Percentiles rank a stretch among this genome's conserved stretches.
These are phyloP conservation scores for Cladosporium sp. DNA, from an alignment of 2,329 filamentous ascomycete species.

Conservation along the genomic window DNA sequence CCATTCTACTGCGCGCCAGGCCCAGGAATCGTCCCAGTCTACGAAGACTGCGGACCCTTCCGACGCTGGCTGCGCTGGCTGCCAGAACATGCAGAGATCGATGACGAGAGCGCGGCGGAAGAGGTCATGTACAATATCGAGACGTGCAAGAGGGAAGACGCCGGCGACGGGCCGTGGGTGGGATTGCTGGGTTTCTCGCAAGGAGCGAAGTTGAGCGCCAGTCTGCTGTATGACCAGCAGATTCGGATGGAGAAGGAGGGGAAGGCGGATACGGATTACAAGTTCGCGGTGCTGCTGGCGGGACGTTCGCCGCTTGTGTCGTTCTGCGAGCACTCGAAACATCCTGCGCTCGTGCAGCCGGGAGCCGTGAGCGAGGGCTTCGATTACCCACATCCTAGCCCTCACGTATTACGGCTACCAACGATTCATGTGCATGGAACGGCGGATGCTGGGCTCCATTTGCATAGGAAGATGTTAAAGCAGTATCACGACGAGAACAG, in stretches of 20 bases:
- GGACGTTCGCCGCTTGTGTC: constrained; percentile 58
- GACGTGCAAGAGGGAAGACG: constrained; percentile 44
- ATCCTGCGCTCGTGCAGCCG: constrained; percentile 36
- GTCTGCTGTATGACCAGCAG: constrained; percentile 56
- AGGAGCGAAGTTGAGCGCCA: constrained; percentile 46
- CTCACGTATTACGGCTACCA: constrained; percentile 52
- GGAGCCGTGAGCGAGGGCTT: constrained; percentile 44
- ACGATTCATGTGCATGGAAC: constrained; percentile 67
- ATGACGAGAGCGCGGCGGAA: constrained; percentile 45
- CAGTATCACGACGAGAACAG: constrained; percentile 57
- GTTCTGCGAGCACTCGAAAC: constrained; percentile 40
- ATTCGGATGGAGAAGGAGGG: constrained; percentile 40
- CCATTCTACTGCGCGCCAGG: constrained; percentile 62
- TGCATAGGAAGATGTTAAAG: constrained; percentile 54
- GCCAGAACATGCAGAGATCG: constrained; percentile 52
- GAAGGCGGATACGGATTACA: constrained; percentile 42
- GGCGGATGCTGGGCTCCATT: constrained; percentile 54
- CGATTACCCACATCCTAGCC: constrained; percentile 38
- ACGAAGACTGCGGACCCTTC: constrained; percentile 64
- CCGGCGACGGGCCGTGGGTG: constrained; percentile 44
- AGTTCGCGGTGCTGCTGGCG: constrained; percentile 60
- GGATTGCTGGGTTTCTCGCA: constrained; percentile 49
- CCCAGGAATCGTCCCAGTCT: constrained; percentile 60
- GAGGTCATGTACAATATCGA: constrained; percentile 45
- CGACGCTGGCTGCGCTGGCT: constrained; percentile 61